Evolutionary conservation across 2,329 filamentous ascomycete species (phyloP), one percentile per base, ranked within the genome.

Genomic region (Aureobasidium uvarum): DNA sequence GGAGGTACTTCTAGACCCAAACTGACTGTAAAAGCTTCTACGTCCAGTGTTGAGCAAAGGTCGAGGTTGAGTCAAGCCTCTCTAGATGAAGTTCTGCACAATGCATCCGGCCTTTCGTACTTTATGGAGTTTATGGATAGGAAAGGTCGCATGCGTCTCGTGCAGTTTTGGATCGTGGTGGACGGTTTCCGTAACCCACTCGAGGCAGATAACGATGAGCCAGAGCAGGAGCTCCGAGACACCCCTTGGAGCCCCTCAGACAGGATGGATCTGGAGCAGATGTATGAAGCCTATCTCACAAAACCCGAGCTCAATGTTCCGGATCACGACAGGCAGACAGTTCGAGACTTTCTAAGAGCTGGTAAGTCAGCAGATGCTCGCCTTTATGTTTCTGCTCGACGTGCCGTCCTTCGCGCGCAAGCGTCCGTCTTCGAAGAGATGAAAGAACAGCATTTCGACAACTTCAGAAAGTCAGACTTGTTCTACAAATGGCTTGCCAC

Each of bases 51-150:
- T 51, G 69, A 70, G 20, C 73, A 76, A 33, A 73, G 76, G n/a
- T 89, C 89, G 1, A 84, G 83, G 51, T 80, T 93, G 45, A 88
- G 92, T 69, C 89, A 90, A 70, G 89, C 89, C 8, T 88, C 90
- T 0, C 81, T 98, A 2, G 85, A 88, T 14, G 92, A 98, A 69
- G 83, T 99, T n/a, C 82, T 99, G 66, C 89, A 93, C 70, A 92
- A 96, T 76, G 86, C 95, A 2, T 90, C 94, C 1, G 94, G 92
- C 0, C 82, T 99, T 10, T 98, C 95, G 2, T 99, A 96, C 75
- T 98, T 99, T 79, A 99, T 99, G 95, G 95, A 99, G 75, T 98
- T 92, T 73, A 99, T 99, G 95, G 95, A 99, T 75, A 88, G 95
- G 48, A 90, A 93, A 74, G 84, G 85, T 18, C 82, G 94, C 31